A percentile compares a stretch with the other conserved stretches of the same genome.
Evolutionary conservation across 2,329 filamentous ascomycete genomes (phyloP).

Genomic region (Parasarocladium wereldwijsianum): DNA sequence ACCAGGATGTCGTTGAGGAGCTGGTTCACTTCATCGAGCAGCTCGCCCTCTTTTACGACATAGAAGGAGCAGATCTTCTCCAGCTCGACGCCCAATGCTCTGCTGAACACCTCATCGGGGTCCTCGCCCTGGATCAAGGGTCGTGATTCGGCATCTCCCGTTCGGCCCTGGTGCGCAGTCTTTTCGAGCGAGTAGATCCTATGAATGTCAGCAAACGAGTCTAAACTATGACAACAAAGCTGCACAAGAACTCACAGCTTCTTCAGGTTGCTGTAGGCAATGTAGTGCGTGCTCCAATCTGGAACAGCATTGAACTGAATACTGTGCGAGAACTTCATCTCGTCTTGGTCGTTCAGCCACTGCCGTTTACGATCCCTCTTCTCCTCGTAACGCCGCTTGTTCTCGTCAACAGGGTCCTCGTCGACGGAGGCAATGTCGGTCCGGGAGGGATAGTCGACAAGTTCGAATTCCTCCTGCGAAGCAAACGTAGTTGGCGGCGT

Average conservation of each 20-base stretch:
- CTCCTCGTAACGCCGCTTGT: too few relatives aligned
- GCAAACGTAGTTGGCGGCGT: too few relatives aligned
- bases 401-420: too few relatives aligned
- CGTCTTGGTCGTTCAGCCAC: conserved; percentile 59
- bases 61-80: conserved; percentile 94
- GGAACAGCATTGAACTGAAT: conserved; percentile 99
- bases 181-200: conserved; percentile 96
- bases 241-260: conserved; percentile 56
- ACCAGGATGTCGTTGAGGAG: conserved; percentile 58
- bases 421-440: too few relatives aligned
- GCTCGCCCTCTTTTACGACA: conserved; percentile 73
- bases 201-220: conserved; percentile 4
- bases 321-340: conserved; percentile 99
- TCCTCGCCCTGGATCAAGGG: conserved; percentile 64
- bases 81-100: conserved; percentile 72
- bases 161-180: conserved; percentile 48
- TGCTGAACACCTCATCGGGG: conserved; percentile 68
- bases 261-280: conserved; percentile 96
- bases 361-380: conserved; percentile 50
- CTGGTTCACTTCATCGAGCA: conserved; percentile 65
- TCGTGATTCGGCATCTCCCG: conserved; percentile 65
- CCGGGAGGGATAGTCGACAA: too few relatives aligned
- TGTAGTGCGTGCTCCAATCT: conserved; percentile 98
- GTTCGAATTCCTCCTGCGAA: too few relatives aligned
- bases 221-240: neutral